Evolutionary conservation across 345 rosid species (phyloP), one percentile per base, ranked within the genome.

Genomic region (Psidium guajava): DNA sequence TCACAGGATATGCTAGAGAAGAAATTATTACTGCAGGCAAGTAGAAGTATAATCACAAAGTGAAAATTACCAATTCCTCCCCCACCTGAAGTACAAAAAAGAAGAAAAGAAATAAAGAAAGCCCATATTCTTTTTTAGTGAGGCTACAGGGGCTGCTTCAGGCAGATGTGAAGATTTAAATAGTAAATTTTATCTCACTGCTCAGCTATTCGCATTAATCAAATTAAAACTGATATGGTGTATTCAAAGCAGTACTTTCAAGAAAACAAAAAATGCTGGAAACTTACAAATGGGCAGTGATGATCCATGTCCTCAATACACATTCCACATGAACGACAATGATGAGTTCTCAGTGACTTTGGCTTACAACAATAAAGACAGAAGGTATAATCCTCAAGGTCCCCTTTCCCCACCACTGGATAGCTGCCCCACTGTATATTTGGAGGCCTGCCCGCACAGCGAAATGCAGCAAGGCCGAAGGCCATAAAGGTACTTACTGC

Each of bases 281-380:
- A 54, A 91, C 98, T 95, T 93, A 97, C 99, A 84, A 97, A 94
- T 84, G 99, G 99, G 90, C 98, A 97, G 90, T 95, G 99, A 90
- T 97, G 99, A 91, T 97, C 99, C 98, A 97, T 97, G 91, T 97
- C 97, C 83, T 95, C 83, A 82, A 97, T 89, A 90, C 98, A 97
- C 89, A 89, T 91, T 87, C 95, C 94, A 88, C 99, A 97, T 14
- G 99, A 91, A 87, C 96, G 94, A 86, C 99, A 97, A 89, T 97
- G 99, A 93, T 95, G 98, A 81, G 94, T 82, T 89, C 95, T 92
- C 22, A 98, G 97, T 50, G 99, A 94, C 90, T 97, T 97, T 20
- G 97, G 98, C 91, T 88, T 94, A 54, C 90, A 91, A 90, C 99
- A 97, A 86, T 90, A 88, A 85, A 86, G 91, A 86, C 98, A 94